A percentile compares a stretch with the other conserved stretches of the same genome.
Conservation (phyloP, 208 protist species). For the Acanthamoeba quina region DNA sequence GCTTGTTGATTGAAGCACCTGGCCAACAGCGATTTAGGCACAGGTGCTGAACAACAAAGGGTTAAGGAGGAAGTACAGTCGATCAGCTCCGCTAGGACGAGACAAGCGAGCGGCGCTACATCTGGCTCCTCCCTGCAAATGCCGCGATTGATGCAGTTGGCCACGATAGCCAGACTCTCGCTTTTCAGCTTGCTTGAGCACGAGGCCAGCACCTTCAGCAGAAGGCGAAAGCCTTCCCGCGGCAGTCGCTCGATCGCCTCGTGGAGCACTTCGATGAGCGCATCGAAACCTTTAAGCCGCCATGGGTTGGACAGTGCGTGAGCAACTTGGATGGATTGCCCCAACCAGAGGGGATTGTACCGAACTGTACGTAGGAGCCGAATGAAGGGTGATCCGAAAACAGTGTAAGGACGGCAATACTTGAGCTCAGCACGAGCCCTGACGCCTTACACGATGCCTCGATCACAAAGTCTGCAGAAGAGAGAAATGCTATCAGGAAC, state of each 20-base stretch:
- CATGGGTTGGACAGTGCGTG: neutral
- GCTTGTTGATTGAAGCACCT: neutral
- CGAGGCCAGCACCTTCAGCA: neutral
- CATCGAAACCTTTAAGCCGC: neutral
- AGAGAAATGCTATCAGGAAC: too few species aligned
- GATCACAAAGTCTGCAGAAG: neutral
- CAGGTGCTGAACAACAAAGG: neutral
- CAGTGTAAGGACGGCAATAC: neutral
- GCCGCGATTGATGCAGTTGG: neutral
- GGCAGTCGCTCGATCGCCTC: neutral
- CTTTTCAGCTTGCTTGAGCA: neutral
- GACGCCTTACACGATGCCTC: neutral
- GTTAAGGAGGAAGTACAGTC: neutral
- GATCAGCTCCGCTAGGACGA: neutral
- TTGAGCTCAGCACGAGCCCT: neutral
- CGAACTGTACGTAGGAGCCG: neutral
- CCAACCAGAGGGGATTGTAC: neutral
- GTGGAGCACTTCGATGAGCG: neutral
- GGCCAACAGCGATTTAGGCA: neutral
- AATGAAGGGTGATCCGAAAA: neutral
- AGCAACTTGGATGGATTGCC: neutral
- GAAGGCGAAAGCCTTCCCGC: neutral
- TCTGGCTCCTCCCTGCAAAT: neutral
- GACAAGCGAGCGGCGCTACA: neutral
- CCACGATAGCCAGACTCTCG: neutral